These are phyloP conservation scores for Ganoderma lucidum DNA, from an alignment of 1,284 basidiomycete genomes.

Conservation along the genomic window DNA sequence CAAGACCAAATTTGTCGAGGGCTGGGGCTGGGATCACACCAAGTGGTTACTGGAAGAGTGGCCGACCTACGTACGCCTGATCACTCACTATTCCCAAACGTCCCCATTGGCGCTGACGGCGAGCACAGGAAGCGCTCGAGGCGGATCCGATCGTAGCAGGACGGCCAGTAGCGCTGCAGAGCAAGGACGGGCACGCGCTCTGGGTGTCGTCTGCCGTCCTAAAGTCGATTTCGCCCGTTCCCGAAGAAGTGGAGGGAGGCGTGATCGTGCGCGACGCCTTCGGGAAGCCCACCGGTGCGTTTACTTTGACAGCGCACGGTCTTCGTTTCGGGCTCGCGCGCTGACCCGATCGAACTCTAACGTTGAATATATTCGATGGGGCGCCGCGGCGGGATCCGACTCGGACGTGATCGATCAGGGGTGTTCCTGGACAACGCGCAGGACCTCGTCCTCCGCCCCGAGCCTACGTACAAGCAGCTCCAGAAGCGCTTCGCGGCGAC, in stretches of 20 bases:
- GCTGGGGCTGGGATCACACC: slow-evolving; percentile 95
- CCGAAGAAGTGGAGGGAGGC: slow-evolving; percentile 79
- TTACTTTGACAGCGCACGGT: slow-evolving; percentile 16
- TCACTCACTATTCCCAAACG: background rate
- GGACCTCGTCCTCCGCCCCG: slow-evolving; percentile 67
- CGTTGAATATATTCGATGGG: background rate
- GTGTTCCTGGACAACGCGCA: slow-evolving; percentile 79
- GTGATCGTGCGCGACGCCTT: slow-evolving; percentile 73
- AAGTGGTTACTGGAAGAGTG: slow-evolving; percentile 70
- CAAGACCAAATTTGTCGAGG: slow-evolving; percentile 73
- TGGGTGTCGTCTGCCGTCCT: slow-evolving; percentile 83
- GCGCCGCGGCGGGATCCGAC: slow-evolving; percentile 24
- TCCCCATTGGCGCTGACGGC: background rate
- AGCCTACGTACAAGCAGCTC: slow-evolving; percentile 70
- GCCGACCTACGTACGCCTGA: slow-evolving; percentile 73
- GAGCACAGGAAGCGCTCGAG: slow-evolving; percentile 73
- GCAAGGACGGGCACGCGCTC: slow-evolving; percentile 90
- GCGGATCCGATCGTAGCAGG: slow-evolving; percentile 70
- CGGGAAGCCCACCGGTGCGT: slow-evolving; percentile 80
- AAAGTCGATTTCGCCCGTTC: slow-evolving; percentile 65
- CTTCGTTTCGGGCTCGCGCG: background rate
- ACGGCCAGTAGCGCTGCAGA: slow-evolving; percentile 77
- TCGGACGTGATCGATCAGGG: slow-evolving; percentile 48
- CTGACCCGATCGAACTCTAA: slow-evolving; percentile 2
- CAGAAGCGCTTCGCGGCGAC: slow-evolving; percentile 69